Conservation (phyloP, 352 stramenopile genomes). For the Globisporangium barbulae region DNA sequence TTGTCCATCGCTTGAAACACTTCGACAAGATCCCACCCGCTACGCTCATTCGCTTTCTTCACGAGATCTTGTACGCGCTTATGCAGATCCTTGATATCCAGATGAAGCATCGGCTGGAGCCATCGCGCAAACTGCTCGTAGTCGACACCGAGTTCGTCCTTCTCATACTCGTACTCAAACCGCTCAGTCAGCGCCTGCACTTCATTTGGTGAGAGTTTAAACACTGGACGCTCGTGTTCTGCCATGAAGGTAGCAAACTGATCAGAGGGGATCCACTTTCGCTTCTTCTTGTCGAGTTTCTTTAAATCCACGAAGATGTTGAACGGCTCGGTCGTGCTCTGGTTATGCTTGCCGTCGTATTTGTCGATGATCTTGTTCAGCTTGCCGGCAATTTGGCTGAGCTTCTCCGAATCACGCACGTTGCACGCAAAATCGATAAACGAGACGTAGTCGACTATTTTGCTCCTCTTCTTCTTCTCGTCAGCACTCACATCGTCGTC, state of each 20-base stretch:
- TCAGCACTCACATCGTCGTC: slow-evolving; percentile 8
- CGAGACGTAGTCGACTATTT: slow-evolving; percentile 43
- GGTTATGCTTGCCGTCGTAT: slow-evolving; percentile 54
- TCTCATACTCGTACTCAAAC: slow-evolving; percentile 72
- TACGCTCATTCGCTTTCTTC: slow-evolving; percentile 25
- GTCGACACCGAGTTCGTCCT: slow-evolving; percentile 49
- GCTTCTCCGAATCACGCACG: slow-evolving; percentile 55
- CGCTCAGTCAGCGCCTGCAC: slow-evolving; percentile 37
- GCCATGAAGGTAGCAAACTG: slow-evolving; percentile 29
- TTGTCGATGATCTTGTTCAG: slow-evolving; percentile 41
- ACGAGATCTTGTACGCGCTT: slow-evolving; percentile 43
- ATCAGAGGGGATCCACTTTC: slow-evolving; percentile 45
- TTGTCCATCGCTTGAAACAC: slow-evolving; percentile 64
- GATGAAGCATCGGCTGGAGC: slow-evolving; percentile 61
- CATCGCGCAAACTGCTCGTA: slow-evolving; percentile 69
- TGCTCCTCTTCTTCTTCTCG: slow-evolving; percentile 13
- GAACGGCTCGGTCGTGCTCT: slow-evolving; percentile 34
- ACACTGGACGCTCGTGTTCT: slow-evolving; percentile 29
- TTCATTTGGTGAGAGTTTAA: slow-evolving; percentile 35
- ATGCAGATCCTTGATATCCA: slow-evolving; percentile 58
- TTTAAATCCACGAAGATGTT: slow-evolving; percentile 39
- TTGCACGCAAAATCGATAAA: slow-evolving; percentile 75
- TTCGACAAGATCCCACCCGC: slow-evolving; percentile 50
- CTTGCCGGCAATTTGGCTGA: slow-evolving; percentile 46
- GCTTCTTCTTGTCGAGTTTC: slow-evolving; percentile 57